phyloP scores from a whole-genome alignment of 1,284 basidiomycete genomes.

The Peniophora sp. region DNA sequence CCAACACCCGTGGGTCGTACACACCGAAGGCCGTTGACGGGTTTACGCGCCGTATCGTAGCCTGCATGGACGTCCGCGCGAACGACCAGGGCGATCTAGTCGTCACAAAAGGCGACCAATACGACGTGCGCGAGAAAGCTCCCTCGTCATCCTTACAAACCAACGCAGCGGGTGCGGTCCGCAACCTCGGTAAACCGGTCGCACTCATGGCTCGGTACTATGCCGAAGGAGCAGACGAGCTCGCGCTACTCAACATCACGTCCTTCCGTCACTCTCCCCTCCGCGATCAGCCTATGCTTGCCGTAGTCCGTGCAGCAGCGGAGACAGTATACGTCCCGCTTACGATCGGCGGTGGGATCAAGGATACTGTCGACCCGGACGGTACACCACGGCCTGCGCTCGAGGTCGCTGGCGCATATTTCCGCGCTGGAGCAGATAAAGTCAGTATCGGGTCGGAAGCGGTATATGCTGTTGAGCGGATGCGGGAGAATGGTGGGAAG shows the following conservation, averaged over 20 bases:
- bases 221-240: slow-evolving; percentile 87
- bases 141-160: slow-evolving; percentile 17
- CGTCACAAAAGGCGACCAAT: slow-evolving; percentile 99
- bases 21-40: slow-evolving; percentile 43
- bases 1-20: slow-evolving; percentile 25
- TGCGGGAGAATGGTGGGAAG: slow-evolving; percentile 44
- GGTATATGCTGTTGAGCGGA: slow-evolving; percentile 86
- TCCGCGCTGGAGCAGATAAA: slow-evolving; percentile 97
- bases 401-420: slow-evolving; percentile 95
- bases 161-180: slow-evolving; percentile 66
- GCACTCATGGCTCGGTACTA: slow-evolving; percentile 87
- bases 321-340: slow-evolving; percentile 95
- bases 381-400: slow-evolving; percentile 82
- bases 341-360: slow-evolving; percentile 98
- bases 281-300: slow-evolving; percentile 96
- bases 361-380: slow-evolving; percentile 93
- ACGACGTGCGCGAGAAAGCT: slow-evolving; percentile 89
- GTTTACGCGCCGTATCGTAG: slow-evolving; percentile 91
- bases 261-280: slow-evolving; percentile 97
- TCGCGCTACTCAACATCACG: slow-evolving; percentile 98
- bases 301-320: slow-evolving; percentile 87
- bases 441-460: slow-evolving; percentile 96
- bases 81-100: slow-evolving; percentile 97
- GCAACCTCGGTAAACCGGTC: slow-evolving; percentile 98
- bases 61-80: slow-evolving; percentile 95